A percentile compares a stretch with the other conserved stretches of the same genome.
phyloP scores from a whole-genome alignment of 1,284 basidiomycete species.

The Calocybe gambosa region DNA sequence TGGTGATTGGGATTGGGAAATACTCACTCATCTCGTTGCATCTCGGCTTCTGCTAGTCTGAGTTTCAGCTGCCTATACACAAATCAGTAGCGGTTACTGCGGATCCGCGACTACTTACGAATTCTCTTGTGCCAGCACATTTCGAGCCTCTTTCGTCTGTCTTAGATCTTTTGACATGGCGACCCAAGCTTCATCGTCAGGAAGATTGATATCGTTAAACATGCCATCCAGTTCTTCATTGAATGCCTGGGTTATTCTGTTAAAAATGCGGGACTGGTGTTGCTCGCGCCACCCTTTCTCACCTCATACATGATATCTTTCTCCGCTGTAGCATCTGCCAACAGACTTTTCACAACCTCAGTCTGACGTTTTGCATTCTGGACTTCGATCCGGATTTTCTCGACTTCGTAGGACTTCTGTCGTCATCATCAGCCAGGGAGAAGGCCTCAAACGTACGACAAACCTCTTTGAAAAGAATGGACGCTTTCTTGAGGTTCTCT shows the following conservation, averaged over 20 bases:
- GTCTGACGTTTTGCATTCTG: constrained; percentile 66
- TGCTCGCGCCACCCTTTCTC: background rate
- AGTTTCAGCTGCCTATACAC: constrained; percentile 58
- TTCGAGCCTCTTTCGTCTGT: constrained; percentile 70
- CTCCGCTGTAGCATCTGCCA: constrained; percentile 74
- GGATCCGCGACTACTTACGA: constrained; percentile 44
- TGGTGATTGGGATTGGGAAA: constrained; percentile 1
- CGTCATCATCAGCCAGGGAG: constrained; percentile 5
- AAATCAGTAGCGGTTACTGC: constrained; percentile 5
- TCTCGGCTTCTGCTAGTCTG: constrained; percentile 63
- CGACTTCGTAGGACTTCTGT: constrained; percentile 54
- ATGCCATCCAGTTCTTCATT: constrained; percentile 88
- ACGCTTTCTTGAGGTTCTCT: constrained; percentile 41
- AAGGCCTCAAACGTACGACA: constrained; percentile 11
- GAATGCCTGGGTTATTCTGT: constrained; percentile 56
- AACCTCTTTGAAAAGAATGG: constrained; percentile 53
- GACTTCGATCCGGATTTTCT: constrained; percentile 57
- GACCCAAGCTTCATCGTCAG: constrained; percentile 71
- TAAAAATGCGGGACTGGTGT: constrained; percentile 4
- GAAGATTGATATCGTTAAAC: constrained; percentile 76
- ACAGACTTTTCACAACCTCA: constrained; percentile 69
- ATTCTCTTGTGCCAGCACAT: constrained; percentile 69
- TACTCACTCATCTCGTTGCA: constrained; percentile 75
- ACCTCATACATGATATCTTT: constrained; percentile 91
- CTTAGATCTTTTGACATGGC: constrained; percentile 70